Evolutionary conservation across 1,139 yeast species (phyloP).

Genomic region (Eremothecium sinecaudum): DNA sequence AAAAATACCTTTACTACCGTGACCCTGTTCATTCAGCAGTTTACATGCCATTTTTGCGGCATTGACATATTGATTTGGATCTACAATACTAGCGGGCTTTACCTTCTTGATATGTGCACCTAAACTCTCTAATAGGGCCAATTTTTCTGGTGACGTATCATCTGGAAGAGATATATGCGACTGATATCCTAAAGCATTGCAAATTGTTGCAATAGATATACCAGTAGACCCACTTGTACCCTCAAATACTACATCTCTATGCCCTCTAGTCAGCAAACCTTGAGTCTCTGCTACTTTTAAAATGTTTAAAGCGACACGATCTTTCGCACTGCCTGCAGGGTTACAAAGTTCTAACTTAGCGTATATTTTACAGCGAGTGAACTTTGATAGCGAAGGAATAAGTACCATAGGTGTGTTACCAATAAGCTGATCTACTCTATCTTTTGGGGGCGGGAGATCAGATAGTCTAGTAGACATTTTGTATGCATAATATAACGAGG

Average conservation of each 20-base stretch:
- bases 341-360: conserved; percentile 80
- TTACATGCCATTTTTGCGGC: conserved; percentile 64
- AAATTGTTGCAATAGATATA: conserved; percentile 79
- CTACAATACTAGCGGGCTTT: conserved; percentile 91
- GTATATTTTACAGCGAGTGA: conserved; percentile 73
- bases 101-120: conserved; percentile 89
- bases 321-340: conserved; percentile 96
- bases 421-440: conserved; percentile 54
- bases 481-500: conserved; percentile 11
- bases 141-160: conserved; percentile 80
- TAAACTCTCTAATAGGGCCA: conserved; percentile 55
- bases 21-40: conserved; percentile 36
- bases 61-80: conserved; percentile 86
- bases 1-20: conserved; percentile 52
- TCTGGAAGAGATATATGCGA: conserved; percentile 94
- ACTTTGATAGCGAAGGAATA: conserved; percentile 59
- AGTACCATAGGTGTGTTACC: conserved; percentile 88
- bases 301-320: conserved; percentile 82
- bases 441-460: conserved; percentile 15
- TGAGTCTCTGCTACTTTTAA: conserved; percentile 54
- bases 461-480: conserved; percentile 4
- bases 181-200: conserved; percentile 77
- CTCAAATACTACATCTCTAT: conserved; percentile 54
- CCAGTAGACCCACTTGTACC: conserved; percentile 98
- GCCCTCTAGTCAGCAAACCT: conserved; percentile 49